phyloP scores from a whole-genome alignment of 148 eudicot species.

The Spergularia marina region DNA sequence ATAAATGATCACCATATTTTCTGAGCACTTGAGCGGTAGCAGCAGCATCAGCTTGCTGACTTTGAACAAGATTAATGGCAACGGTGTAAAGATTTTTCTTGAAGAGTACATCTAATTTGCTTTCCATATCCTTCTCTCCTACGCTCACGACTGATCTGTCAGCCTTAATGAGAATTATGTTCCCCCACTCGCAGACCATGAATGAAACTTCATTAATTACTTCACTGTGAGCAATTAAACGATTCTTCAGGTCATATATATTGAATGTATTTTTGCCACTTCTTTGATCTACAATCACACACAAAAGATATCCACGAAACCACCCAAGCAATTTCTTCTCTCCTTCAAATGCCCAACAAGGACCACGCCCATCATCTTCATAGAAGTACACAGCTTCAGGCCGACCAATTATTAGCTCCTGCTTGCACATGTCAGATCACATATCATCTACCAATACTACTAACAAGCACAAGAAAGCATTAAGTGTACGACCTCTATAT shows the following conservation, averaged over 20 bases:
- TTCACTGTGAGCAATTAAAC: slow-evolving; percentile 75
- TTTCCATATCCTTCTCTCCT: slow-evolving; percentile 99
- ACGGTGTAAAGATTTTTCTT: slow-evolving; percentile 95
- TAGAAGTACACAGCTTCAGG: slow-evolving; percentile 94
- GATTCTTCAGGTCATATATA: slow-evolving; percentile 88
- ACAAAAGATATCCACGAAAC: slow-evolving; percentile 94
- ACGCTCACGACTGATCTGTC: slow-evolving; percentile 78
- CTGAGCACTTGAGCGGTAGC: slow-evolving; percentile 98
- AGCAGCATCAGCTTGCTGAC: slow-evolving; percentile 98
- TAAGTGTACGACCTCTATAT: too few relatives aligned
- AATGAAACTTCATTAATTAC: slow-evolving; percentile 76
- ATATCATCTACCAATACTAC: slow-evolving; percentile 7
- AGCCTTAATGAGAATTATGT: slow-evolving; percentile 77
- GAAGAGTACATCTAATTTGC: slow-evolving; percentile 93
- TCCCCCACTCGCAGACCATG: slow-evolving; percentile 99
- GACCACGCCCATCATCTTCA: slow-evolving; percentile 96
- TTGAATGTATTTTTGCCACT: slow-evolving; percentile 73
- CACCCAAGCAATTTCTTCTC: slow-evolving; percentile 90
- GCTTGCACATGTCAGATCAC: slow-evolving; percentile 19
- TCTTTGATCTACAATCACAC: slow-evolving; percentile 87
- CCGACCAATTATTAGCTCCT: slow-evolving; percentile 95
- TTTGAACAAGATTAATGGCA: slow-evolving; percentile 93
- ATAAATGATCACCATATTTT: slow-evolving; percentile 94
- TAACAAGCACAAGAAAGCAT: too few relatives aligned
- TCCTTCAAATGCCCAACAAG: slow-evolving; percentile 99